A percentile compares a stretch with the other conserved stretches of the same genome.
Conservation (phyloP, 768 basidiomycete genomes). For the Boletus huronensis region DNA sequence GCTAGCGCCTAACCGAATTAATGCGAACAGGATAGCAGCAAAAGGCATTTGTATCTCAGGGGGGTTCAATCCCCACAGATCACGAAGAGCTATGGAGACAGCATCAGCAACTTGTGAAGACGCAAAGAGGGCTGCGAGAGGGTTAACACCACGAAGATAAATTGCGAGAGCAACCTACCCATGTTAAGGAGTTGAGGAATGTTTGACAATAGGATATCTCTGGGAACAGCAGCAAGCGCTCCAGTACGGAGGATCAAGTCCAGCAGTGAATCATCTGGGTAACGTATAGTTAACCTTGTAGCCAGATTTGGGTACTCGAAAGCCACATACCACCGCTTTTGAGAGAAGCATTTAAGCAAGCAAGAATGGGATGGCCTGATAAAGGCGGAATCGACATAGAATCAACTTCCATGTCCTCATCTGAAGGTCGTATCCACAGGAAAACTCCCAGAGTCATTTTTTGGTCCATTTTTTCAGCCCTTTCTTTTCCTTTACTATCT, state of each 20-base stretch:
- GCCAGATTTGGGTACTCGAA: neutral
- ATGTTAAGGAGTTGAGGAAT: conserved; percentile 41
- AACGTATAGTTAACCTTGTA: neutral
- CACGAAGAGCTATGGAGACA: conserved; percentile 33
- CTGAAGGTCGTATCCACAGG: conserved; percentile 31
- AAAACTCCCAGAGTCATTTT: conserved; percentile 22
- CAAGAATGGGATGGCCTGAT: conserved; percentile 26
- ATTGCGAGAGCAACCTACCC: conserved; percentile 30
- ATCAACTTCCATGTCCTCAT: conserved; percentile 23
- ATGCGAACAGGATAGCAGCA: conserved; percentile 34
- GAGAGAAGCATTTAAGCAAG: conserved; percentile 32
- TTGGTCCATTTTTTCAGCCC: conserved; percentile 24
- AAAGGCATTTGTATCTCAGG: conserved; percentile 30
- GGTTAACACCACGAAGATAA: conserved; percentile 1
- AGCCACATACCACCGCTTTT: conserved; percentile 34
- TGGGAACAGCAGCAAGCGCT: conserved; percentile 34
- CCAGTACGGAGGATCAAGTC: conserved; percentile 41
- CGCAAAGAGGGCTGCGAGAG: conserved; percentile 15
- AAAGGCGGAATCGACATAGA: conserved; percentile 4
- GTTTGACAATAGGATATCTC: conserved; percentile 28
- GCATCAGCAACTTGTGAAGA: conserved; percentile 31
- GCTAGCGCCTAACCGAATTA: conserved; percentile 47
- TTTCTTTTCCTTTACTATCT: conserved; percentile 26
- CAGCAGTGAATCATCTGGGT: conserved; percentile 40
- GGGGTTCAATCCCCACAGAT: conserved; percentile 29